These are phyloP conservation scores for Penicillium atrosanguineum DNA, from an alignment of 495 filamentous ascomycete species.

Conservation along the genomic window DNA sequence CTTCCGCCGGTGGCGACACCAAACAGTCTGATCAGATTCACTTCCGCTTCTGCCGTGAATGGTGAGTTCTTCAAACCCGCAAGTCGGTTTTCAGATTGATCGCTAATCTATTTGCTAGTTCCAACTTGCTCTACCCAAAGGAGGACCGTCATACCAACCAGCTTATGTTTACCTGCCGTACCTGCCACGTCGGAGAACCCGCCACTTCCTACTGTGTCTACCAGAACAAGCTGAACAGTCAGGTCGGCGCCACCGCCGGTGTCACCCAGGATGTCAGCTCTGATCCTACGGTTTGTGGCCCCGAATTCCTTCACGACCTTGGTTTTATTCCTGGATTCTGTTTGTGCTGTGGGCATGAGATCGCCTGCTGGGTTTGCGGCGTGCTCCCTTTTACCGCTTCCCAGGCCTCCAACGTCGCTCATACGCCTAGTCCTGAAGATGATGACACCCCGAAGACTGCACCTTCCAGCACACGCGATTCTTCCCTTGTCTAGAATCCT, in stretches of 20 bases:
- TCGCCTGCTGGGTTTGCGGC: slow-evolving; percentile 49
- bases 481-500: slow-evolving; percentile 4
- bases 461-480: background rate
- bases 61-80: slow-evolving; percentile 45
- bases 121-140: slow-evolving; percentile 96
- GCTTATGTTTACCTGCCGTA: slow-evolving; percentile 80
- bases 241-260: slow-evolving; percentile 91
- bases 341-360: slow-evolving; percentile 50
- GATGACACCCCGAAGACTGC: background rate
- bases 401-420: slow-evolving; percentile 14
- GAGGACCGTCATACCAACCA: slow-evolving; percentile 69
- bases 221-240: slow-evolving; percentile 84
- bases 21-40: slow-evolving; percentile 77
- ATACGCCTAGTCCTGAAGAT: background rate
- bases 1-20: slow-evolving; percentile 50
- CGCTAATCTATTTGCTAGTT: slow-evolving; percentile 46
- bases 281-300: slow-evolving; percentile 92
- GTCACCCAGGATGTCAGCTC: slow-evolving; percentile 94
- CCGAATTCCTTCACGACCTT: background rate
- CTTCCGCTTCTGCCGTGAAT: slow-evolving; percentile 97
- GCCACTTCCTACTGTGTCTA: slow-evolving; percentile 86
- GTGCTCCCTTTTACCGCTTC: slow-evolving; percentile 14
- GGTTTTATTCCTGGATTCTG: slow-evolving; percentile 41
- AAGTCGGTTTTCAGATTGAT: background rate
- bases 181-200: slow-evolving; percentile 83